phyloP scores from a whole-genome alignment of 2,329 filamentous ascomycete genomes.

The Chaetoscypha palmicola region DNA sequence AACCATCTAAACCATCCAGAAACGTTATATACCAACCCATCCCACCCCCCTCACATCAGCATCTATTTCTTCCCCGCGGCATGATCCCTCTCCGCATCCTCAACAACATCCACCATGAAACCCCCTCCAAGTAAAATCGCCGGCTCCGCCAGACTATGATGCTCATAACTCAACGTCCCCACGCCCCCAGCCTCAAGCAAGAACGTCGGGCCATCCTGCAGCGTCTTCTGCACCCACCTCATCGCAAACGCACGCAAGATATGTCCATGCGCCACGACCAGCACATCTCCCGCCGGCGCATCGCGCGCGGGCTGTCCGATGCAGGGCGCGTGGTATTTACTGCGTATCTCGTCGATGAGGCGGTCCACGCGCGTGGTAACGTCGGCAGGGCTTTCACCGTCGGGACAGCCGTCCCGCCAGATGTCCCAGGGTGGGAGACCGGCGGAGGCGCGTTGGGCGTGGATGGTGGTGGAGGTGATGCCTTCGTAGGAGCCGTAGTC shows the following conservation, averaged over 20 bases:
- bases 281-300: constrained; percentile 46
- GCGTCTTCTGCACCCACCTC: constrained; percentile 68
- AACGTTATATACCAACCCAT: not conserved
- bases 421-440: constrained; percentile 68
- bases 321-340: constrained; percentile 49
- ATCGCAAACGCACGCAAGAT: constrained; percentile 83
- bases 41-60: not conserved
- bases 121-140: constrained; percentile 71
- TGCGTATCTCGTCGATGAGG: constrained; percentile 68
- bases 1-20: not conserved
- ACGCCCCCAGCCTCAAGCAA: constrained; percentile 86
- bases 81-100: constrained; percentile 13
- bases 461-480: constrained; percentile 64
- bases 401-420: constrained; percentile 81
- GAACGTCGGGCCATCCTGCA: constrained; percentile 67
- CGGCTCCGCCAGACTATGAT: constrained; percentile 69
- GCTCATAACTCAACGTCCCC: constrained; percentile 76
- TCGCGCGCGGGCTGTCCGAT: constrained; percentile 47
- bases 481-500: constrained; percentile 86
- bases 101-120: constrained; percentile 28
- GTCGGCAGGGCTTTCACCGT: constrained; percentile 70
- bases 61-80: constrained; percentile 4
- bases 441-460: constrained; percentile 45
- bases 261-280: constrained; percentile 85
- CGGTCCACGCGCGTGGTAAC: constrained; percentile 66